These are phyloP conservation scores for Trichophyton benhamiae DNA, from an alignment of 2,329 filamentous ascomycete genomes.

Conservation along the genomic window DNA sequence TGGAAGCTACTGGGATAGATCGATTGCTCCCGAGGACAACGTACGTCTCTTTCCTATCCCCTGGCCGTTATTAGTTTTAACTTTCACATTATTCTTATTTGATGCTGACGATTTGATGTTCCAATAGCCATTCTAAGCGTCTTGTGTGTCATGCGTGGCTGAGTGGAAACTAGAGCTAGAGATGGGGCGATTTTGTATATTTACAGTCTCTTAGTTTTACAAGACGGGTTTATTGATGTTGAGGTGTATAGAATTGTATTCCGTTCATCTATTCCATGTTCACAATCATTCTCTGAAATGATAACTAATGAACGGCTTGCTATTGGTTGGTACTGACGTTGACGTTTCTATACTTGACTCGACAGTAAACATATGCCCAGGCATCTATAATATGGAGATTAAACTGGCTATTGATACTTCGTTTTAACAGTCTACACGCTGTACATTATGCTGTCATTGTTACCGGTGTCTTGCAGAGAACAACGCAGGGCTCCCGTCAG, in stretches of 20 bases:
- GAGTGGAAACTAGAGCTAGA: neutral
- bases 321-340: neutral
- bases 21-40: slow-evolving; percentile 53
- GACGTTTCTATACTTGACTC: neutral
- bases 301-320: neutral
- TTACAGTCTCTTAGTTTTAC: neutral
- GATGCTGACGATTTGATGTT: neutral
- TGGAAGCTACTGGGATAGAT: slow-evolving; percentile 44
- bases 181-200: neutral
- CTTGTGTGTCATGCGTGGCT: neutral
- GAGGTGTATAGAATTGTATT: slow-evolving; percentile 2
- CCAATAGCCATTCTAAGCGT: slow-evolving; percentile 4
- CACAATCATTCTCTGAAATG: neutral
- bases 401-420: no score
- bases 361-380: neutral
- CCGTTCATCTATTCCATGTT: neutral
- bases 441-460: no score
- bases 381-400: neutral
- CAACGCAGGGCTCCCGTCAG: no score
- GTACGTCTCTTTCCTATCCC: slow-evolving; percentile 22
- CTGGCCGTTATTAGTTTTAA: neutral
- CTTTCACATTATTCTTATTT: neutral
- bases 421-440: no score
- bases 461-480: no score
- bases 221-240: neutral